Evolutionary conservation across 129 eudicot species (phyloP).

Genomic region (Tanacetum coccineum): DNA sequence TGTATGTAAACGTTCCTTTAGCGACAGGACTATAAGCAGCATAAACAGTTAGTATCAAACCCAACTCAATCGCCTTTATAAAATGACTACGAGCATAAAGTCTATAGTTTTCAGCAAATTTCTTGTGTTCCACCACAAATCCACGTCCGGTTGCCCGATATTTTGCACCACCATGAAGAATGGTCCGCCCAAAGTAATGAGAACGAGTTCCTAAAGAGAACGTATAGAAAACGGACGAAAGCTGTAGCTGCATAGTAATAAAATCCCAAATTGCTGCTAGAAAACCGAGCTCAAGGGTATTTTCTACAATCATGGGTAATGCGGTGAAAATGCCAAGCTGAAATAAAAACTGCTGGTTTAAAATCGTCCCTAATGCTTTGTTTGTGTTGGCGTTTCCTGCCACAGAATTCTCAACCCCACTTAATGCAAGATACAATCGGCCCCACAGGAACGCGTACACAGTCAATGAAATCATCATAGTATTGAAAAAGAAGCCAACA

Average conservation of each 20-base stretch:
- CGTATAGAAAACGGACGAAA: slow-evolving; percentile 78
- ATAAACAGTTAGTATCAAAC: slow-evolving; percentile 73
- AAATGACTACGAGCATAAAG: slow-evolving; percentile 92
- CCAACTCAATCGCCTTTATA: slow-evolving; percentile 87
- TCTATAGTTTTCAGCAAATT: slow-evolving; percentile 83
- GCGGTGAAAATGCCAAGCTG: slow-evolving; percentile 92
- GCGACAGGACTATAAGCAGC: slow-evolving; percentile 83
- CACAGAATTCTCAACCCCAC: slow-evolving; percentile 71
- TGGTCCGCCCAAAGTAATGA: slow-evolving; percentile 92
- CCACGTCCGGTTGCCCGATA: slow-evolving; percentile 99
- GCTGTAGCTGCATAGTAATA: slow-evolving; percentile 85
- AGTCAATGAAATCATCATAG: slow-evolving; percentile 81
- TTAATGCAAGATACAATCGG: slow-evolving; percentile 78
- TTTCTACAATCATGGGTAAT: slow-evolving; percentile 89
- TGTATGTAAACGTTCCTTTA: slow-evolving; percentile 75
- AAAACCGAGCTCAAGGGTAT: slow-evolving; percentile 84
- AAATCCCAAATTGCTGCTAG: slow-evolving; percentile 89
- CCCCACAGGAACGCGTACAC: slow-evolving; percentile 96
- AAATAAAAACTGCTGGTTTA: slow-evolving; percentile 84
- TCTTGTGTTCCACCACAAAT: slow-evolving; percentile 92
- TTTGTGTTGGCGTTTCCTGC: slow-evolving; percentile 42
- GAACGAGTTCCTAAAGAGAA: slow-evolving; percentile 94
- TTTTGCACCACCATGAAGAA: slow-evolving; percentile 97
- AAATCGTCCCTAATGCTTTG: slow-evolving; percentile 72
- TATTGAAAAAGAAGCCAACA: slow-evolving; percentile 84